Evolutionary conservation across 2,329 filamentous ascomycete species (phyloP).

Genomic region (Pseudocercospora pini-densiflorae): DNA sequence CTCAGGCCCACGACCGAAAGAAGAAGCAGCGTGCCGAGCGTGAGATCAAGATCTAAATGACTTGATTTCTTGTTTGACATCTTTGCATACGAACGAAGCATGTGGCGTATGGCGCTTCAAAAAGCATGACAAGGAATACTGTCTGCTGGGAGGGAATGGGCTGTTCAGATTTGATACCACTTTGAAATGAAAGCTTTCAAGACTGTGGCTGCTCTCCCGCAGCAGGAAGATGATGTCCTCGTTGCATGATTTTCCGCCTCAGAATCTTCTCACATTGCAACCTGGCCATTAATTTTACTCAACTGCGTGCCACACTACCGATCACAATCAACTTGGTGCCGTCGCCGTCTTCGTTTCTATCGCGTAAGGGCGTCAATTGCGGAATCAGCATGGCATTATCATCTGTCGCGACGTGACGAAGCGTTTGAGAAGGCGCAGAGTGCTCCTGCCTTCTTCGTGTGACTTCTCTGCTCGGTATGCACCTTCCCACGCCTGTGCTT

Average conservation of each 20-base stretch:
- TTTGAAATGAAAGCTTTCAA: conserved; percentile 26
- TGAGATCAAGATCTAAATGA: conserved; percentile 92
- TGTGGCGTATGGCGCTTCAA: conserved; percentile 27
- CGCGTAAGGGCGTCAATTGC: no score
- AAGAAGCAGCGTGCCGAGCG: conserved; percentile 91
- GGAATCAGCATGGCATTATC: no score
- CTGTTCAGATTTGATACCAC: conserved; percentile 30
- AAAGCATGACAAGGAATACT: conserved; percentile 26
- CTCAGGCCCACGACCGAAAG: conserved; percentile 76
- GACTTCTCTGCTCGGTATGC: no score
- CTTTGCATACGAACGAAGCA: conserved; percentile 22
- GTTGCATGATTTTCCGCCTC: conserved; percentile 1
- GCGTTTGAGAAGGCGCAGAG: neutral
- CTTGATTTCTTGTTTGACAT: conserved; percentile 9
- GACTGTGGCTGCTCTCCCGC: conserved; percentile 31
- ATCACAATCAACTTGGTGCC: no score
- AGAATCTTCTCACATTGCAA: neutral
- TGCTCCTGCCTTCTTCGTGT: neutral
- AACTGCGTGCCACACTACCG: no score
- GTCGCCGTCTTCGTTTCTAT: no score
- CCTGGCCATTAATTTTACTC: neutral
- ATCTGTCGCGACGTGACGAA: no score
- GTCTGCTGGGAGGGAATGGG: conserved; percentile 27
- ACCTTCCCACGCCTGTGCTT: neutral
- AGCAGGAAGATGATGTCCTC: conserved; percentile 26